Conservation (phyloP, 192 early-diverging fungal species). For the Coemansia sp. region DNA sequence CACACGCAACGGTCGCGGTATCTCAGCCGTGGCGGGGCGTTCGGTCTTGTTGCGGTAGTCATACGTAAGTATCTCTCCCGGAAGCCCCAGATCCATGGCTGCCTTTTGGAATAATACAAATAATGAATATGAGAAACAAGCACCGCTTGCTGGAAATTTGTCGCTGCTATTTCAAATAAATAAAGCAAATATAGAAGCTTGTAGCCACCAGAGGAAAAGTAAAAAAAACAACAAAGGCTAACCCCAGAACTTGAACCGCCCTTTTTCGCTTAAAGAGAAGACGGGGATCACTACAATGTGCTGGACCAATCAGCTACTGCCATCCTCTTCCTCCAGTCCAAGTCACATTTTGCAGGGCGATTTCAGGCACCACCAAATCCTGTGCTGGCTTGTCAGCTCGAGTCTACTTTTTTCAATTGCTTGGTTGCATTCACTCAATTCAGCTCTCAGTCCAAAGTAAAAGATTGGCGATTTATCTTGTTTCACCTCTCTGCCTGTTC, state of each 20-base stretch:
- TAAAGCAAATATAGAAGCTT: not conserved
- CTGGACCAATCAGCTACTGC: constrained; percentile 35
- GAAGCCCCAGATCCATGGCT: constrained; percentile 42
- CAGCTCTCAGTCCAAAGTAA: too few species aligned
- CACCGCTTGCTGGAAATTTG: not conserved
- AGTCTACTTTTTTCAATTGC: too few species aligned
- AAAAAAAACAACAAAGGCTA: not conserved
- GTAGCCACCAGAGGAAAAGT: not conserved
- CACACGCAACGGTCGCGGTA: constrained; percentile 57
- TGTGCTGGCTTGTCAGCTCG: too few species aligned
- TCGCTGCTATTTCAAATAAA: not conserved
- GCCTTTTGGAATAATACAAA: not conserved
- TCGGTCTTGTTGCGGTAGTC: constrained; percentile 27
- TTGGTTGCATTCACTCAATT: too few species aligned
- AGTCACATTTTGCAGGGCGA: not conserved
- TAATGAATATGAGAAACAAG: not conserved
- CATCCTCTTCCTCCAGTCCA: not conserved
- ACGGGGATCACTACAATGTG: not conserved
- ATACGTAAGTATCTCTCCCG: constrained; percentile 36
- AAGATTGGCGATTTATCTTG: not conserved
- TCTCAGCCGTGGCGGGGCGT: constrained; percentile 6
- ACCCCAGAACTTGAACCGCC: not conserved
- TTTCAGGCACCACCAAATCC: too few species aligned
- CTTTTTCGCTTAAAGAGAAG: too few species aligned
- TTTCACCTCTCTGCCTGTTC: not conserved